Base-by-base conservation (phyloP, 352 stramenopile genomes). In the Globisporangium solare region DNA sequence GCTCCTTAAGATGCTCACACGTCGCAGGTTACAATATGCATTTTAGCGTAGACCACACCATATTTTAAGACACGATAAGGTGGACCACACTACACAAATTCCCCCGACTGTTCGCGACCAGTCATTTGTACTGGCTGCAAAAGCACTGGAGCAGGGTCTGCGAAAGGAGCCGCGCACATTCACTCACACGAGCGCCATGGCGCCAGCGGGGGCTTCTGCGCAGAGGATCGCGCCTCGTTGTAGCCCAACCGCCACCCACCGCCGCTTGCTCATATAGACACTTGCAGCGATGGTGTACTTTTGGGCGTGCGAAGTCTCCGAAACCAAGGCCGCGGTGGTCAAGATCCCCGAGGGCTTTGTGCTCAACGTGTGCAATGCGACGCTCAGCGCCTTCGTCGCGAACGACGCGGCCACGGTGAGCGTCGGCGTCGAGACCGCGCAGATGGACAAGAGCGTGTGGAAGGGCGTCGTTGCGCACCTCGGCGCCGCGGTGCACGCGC, bases 401-500 rank as follows among this genome's bases (percentile, higher is more conserved):
- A 62, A 24, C 7, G 64, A 76, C 2, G 57, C 43, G 21, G 63
- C 64, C 20, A 63, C 66, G 31, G 48, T 83, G 45, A 79, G 70
- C 41, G 55, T 91, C 20, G 74, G 74, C 21, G 31, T 91, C 31
- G 80, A 91, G 64, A 84, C 80, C 22, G 59, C 70, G 61, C 80
- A 88, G 62, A 74, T 91, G 37, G 78, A 91, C 58, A 54, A 56
- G 46, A 78, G 73, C 47, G 37, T 55, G 27, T 91, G 76, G 76
- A 91, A 91, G 67, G 80, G 78, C 22, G 68, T 75, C 6, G 80
- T 88, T 27, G 72, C 73, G 18, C 76, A 91, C 51, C 63, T 91
- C 41, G 76, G 75, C 47, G 62, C 56, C 10, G 60, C 66, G 6
- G 58, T 46, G 50, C 66, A 81, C 61, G 73, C 70, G 32, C 67